Conservation (phyloP, 2,329 filamentous ascomycete genomes). For the Phialocephala sp. region DNA sequence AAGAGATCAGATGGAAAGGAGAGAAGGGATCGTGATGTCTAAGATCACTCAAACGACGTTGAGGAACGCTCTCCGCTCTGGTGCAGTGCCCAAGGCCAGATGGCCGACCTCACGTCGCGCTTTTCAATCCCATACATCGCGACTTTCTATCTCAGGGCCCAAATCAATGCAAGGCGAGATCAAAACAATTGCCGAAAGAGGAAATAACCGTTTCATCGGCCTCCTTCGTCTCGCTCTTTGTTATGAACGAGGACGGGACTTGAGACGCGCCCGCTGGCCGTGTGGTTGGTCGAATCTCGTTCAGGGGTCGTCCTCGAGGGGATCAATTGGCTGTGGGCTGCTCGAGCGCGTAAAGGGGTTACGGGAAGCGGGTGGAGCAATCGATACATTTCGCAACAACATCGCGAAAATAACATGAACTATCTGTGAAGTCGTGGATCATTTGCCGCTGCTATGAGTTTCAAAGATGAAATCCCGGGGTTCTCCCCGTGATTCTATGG, state of each 20-base stretch:
- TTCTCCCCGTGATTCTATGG: slow-evolving; percentile 4
- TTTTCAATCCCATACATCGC: slow-evolving; percentile 31
- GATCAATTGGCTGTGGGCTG: slow-evolving; percentile 31
- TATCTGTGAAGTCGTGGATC: slow-evolving; percentile 9
- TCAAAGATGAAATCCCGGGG: slow-evolving; percentile 6
- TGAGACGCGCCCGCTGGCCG: slow-evolving; percentile 34
- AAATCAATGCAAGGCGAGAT: slow-evolving; percentile 32
- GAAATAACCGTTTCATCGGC: slow-evolving; percentile 33
- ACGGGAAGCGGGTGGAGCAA: slow-evolving; percentile 14
- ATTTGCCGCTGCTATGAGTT: slow-evolving; percentile 22
- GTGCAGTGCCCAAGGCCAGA: slow-evolving; percentile 20
- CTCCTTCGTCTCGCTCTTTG: slow-evolving; percentile 34
- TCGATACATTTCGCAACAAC: slow-evolving; percentile 28
- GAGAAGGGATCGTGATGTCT: slow-evolving; percentile 7
- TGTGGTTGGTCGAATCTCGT: slow-evolving; percentile 34
- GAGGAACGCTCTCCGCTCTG: slow-evolving; percentile 23
- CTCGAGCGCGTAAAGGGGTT: slow-evolving; percentile 43
- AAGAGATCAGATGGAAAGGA: neutral
- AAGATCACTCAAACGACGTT: slow-evolving; percentile 11
- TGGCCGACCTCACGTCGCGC: slow-evolving; percentile 35
- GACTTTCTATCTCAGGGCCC: slow-evolving; percentile 29
- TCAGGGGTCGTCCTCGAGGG: slow-evolving; percentile 25
- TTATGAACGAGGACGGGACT: slow-evolving; percentile 36
- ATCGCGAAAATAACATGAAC: slow-evolving; percentile 23
- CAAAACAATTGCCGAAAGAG: slow-evolving; percentile 41